phyloP scores from a whole-genome alignment of 1,284 basidiomycete species.

The Boletellus deceptivus region DNA sequence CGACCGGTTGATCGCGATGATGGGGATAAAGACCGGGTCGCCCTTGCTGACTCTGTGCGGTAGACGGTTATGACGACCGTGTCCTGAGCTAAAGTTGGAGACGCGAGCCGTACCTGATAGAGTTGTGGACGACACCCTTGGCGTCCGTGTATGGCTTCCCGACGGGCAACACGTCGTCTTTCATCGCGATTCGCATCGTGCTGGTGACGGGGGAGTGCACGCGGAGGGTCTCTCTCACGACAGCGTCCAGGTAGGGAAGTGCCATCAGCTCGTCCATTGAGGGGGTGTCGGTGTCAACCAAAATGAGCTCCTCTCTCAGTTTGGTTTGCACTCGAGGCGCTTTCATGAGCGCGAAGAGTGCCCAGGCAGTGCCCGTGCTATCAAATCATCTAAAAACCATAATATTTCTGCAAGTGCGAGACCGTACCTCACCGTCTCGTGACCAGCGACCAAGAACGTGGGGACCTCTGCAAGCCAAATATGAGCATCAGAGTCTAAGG shows the following conservation, averaged over 20 bases:
- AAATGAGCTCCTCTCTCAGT: constrained; percentile 65
- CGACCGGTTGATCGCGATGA: constrained; percentile 38
- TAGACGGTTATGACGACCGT: too few relatives aligned
- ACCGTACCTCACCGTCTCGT: constrained; percentile 71
- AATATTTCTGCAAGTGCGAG: not conserved
- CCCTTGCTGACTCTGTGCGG: constrained; percentile 38
- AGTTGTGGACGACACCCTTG: constrained; percentile 38
- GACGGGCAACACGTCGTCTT: constrained; percentile 62
- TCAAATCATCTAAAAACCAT: not conserved
- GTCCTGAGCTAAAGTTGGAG: not conserved
- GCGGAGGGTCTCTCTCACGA: constrained; percentile 70
- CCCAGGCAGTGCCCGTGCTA: constrained; percentile 58
- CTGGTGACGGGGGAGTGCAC: constrained; percentile 60
- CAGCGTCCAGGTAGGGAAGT: constrained; percentile 60
- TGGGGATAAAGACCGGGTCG: constrained; percentile 40
- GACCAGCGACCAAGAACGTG: constrained; percentile 56
- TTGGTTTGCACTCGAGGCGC: constrained; percentile 58
- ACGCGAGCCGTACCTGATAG: constrained; percentile 15
- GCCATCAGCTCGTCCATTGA: constrained; percentile 60
- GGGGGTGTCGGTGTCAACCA: constrained; percentile 48
- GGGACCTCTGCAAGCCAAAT: constrained; percentile 34
- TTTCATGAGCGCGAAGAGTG: constrained; percentile 60
- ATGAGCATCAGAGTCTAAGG: not conserved
- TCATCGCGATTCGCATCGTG: constrained; percentile 49
- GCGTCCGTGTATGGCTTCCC: constrained; percentile 44